phyloP scores from a whole-genome alignment of 2,329 filamentous ascomycete genomes.

The Colletotrichum sublineola region DNA sequence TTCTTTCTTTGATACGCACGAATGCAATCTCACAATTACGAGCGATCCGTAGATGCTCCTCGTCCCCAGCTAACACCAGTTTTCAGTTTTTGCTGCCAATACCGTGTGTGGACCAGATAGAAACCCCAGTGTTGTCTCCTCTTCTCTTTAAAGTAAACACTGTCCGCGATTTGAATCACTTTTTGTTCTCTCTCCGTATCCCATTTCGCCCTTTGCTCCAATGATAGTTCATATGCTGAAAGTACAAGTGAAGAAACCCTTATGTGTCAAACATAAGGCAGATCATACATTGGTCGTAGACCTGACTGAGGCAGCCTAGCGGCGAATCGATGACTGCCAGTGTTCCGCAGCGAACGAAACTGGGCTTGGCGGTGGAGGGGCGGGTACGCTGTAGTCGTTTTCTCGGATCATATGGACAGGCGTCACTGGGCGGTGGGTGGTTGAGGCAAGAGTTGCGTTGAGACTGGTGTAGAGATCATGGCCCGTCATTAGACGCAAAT shows the following conservation, averaged over 20 bases:
- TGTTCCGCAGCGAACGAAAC: conserved; percentile 71
- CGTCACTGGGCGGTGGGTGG: conserved; percentile 58
- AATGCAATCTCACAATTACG: conserved; percentile 9
- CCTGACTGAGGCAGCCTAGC: conserved; percentile 41
- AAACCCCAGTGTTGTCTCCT: conserved; percentile 6
- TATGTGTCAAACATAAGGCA: conserved; percentile 20
- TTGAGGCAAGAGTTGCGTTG: conserved; percentile 63
- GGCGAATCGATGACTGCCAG: conserved; percentile 60
- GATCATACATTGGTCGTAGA: background rate
- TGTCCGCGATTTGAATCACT: conserved; percentile 22
- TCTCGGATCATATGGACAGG: conserved; percentile 67
- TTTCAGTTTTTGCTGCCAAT: conserved; percentile 17
- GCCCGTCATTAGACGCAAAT: conserved; percentile 59
- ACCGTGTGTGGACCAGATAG: conserved; percentile 5
- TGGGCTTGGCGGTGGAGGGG: conserved; percentile 73
- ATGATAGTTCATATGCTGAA: conserved; percentile 32
- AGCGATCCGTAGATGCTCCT: conserved; percentile 5
- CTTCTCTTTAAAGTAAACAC: conserved; percentile 23
- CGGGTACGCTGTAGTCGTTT: conserved; percentile 74
- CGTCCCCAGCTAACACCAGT: conserved; percentile 22
- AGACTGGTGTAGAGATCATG: conserved; percentile 68
- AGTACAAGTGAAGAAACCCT: conserved; percentile 27
- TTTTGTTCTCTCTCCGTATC: conserved; percentile 22
- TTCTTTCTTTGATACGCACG: conserved; percentile 6
- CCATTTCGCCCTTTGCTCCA: conserved; percentile 35